phyloP scores from a whole-genome alignment of 352 stramenopile genomes.

The Globisporangium spinosum region DNA sequence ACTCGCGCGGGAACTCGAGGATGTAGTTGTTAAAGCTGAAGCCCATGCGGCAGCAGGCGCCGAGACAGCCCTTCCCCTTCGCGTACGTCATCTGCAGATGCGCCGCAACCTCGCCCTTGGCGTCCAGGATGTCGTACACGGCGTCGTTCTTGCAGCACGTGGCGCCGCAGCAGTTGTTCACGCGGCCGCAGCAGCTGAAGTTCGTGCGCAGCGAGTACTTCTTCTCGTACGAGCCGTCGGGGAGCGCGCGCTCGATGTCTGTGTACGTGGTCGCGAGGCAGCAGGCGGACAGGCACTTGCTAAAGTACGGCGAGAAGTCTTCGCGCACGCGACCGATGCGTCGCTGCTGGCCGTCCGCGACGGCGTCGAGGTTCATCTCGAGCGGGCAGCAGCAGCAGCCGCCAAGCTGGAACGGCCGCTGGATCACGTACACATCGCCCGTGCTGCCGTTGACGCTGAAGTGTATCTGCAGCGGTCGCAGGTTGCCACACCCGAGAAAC shows the following conservation, averaged over 20 bases:
- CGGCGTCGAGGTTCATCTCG: constrained; percentile 39
- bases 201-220: constrained; percentile 52
- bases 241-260: constrained; percentile 48
- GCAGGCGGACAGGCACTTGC: constrained; percentile 33
- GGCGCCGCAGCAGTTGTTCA: constrained; percentile 69
- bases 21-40: constrained; percentile 56
- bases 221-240: constrained; percentile 52
- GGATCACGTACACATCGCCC: constrained; percentile 47
- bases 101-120: constrained; percentile 41
- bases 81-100: constrained; percentile 59
- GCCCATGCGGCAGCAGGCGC: constrained; percentile 34
- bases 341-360: constrained; percentile 18
- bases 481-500: constrained; percentile 32
- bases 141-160: constrained; percentile 63
- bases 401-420: constrained; percentile 35
- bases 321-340: constrained; percentile 47
- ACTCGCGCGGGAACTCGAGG: constrained; percentile 54
- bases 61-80: constrained; percentile 16
- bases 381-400: constrained; percentile 36
- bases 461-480: constrained; percentile 46
- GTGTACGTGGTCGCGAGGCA: constrained; percentile 64
- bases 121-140: constrained; percentile 64
- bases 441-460: constrained; percentile 33
- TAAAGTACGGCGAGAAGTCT: constrained; percentile 53
- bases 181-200: constrained; percentile 47